Evolutionary conservation across 106 monocot genomes (phyloP).

Genomic region (Chionographis japonica): DNA sequence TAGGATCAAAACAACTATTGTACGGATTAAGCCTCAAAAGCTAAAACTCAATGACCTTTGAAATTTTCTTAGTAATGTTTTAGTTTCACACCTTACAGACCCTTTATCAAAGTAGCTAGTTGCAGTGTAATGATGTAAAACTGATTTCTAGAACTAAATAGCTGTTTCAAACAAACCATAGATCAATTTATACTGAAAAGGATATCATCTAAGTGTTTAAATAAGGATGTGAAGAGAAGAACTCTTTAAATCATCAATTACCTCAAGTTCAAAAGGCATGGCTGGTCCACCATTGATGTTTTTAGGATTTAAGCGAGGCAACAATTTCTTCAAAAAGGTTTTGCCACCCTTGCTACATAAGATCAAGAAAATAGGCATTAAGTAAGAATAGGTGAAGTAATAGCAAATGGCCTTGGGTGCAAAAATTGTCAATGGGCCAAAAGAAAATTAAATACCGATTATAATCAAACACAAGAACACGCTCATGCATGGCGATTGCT

Average conservation of each 20-base stretch:
- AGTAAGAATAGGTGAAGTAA: neutral
- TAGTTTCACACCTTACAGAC: no score
- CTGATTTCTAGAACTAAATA: no score
- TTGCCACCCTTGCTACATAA: constrained; percentile 67
- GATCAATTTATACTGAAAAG: neutral
- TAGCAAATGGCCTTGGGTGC: neutral
- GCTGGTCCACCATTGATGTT: constrained; percentile 49
- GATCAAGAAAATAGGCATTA: constrained; percentile 6
- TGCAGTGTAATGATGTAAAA: no score
- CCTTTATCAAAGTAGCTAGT: no score
- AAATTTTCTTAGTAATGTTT: no score
- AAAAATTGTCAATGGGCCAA: neutral
- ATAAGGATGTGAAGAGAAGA: neutral
- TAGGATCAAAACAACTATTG: no score
- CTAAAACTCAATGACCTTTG: no score
- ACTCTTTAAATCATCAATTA: constrained; percentile 5
- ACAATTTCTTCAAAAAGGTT: constrained; percentile 71
- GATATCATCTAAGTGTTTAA: neutral
- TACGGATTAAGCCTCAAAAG: no score
- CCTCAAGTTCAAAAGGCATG: constrained; percentile 99
- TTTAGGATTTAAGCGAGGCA: constrained; percentile 78
- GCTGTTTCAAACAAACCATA: no score
- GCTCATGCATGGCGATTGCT: constrained; percentile 88
- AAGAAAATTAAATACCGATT: constrained; percentile 41
- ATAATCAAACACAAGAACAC: constrained; percentile 82